Percentiles rank a stretch among this genome's conserved stretches.
Conservation (phyloP, 345 rosid genomes). For the Rhizophora mangle region DNA sequence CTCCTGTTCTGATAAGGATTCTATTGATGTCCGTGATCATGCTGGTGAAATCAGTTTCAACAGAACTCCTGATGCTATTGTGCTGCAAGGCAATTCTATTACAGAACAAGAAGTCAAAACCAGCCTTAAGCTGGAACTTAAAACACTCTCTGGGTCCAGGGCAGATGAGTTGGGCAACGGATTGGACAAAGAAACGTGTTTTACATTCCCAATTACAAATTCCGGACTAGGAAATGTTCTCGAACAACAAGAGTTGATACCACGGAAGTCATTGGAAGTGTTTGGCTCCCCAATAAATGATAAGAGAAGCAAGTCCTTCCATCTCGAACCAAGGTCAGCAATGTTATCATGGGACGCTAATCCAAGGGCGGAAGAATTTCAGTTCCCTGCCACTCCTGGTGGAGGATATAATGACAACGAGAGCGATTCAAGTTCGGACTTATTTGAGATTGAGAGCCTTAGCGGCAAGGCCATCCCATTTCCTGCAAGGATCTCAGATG, state of each 20-base stretch:
- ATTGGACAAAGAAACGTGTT: constrained; percentile 27
- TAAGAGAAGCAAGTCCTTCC: constrained; percentile 31
- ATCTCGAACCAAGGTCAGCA: constrained; percentile 42
- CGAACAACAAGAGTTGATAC: constrained; percentile 22
- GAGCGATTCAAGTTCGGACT: constrained; percentile 81
- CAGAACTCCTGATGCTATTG: constrained; percentile 20
- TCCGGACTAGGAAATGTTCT: constrained; percentile 14
- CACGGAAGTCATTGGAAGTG: constrained; percentile 52
- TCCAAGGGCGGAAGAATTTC: constrained; percentile 34
- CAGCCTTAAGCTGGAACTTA: constrained; percentile 10
- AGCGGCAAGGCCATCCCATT: constrained; percentile 57
- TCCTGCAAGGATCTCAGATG: constrained; percentile 51
- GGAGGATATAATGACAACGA: constrained; percentile 36
- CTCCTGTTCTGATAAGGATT: constrained; percentile 48
- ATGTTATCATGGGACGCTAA: constrained; percentile 47
- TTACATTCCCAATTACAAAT: constrained; percentile 32
- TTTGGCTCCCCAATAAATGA: constrained; percentile 51
- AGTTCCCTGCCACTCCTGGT: constrained; percentile 19
- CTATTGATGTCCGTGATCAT: constrained; percentile 47
- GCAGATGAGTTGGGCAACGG: constrained; percentile 15
- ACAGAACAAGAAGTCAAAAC: constrained; percentile 7
- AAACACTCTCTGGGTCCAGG: constrained; percentile 3
- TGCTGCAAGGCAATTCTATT: constrained; percentile 17
- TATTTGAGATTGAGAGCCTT: constrained; percentile 81
- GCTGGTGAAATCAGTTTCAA: constrained; percentile 40